Base-by-base conservation (phyloP, 352 stramenopile genomes). In the Pythium graminicola region DNA sequence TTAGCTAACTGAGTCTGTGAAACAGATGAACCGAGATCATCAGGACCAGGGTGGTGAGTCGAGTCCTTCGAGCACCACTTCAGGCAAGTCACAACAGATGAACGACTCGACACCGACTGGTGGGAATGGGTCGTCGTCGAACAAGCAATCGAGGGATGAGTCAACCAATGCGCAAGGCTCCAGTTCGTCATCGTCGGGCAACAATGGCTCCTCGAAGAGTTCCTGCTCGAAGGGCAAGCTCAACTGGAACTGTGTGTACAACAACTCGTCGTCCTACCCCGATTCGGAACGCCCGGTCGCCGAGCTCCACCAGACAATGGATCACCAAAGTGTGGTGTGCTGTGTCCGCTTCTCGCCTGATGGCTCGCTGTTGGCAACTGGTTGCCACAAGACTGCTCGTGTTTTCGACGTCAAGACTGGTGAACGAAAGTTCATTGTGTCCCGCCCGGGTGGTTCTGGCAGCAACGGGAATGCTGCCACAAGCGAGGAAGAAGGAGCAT, bases 321-420 rank as follows among this genome's bases (percentile, higher is more conserved):
- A 93, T 64, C 82, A 93, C 62, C 82, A 93, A 51, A 93, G 82
- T 62, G 82, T 93, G 4, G 82, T 93, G 14, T 93, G 82, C 66
- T 89, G 82, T 53, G 82, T 93, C 11, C 80, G 82, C 6, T 90
- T 93, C 50, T 91, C 80, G 24, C 76, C 78, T 27, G 82, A 93
- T 31, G 82, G 82, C 36, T 85, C 78, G 11, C 89, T 91, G 76
- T 84, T 93, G 78, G 82, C 82, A 16, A 88, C 78, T 1, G 82
- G 82, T 14, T 93, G 82, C 60, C 82, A 90, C 66, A 93, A 93
- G 68, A 89, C 82, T 0, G 82, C 80, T 9, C 82, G 89, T 51
- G 82, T 93, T 38, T 91, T 93, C 49, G 82, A 93, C 49, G 80
- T 93, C 10, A 87, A 90, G 65, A 83, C 80, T 28, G 82, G 82